These are phyloP conservation scores for Phialophora verrucosa DNA, from an alignment of 2,329 filamentous ascomycete species.

Conservation along the genomic window DNA sequence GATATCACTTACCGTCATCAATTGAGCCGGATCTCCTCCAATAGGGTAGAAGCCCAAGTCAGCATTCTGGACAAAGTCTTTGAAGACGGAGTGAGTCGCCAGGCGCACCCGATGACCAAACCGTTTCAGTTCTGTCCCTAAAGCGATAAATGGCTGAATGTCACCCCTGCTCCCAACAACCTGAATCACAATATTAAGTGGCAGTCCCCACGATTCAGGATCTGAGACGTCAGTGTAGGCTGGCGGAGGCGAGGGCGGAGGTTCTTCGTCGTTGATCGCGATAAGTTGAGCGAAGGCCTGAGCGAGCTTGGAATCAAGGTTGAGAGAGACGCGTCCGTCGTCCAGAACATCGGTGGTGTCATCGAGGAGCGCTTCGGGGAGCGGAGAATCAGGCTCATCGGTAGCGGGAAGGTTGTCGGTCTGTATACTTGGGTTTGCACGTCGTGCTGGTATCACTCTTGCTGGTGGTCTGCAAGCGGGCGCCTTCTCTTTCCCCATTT, in stretches of 20 bases:
- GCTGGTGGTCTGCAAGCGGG: background rate
- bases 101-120: slow-evolving; percentile 63
- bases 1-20: slow-evolving; percentile 50
- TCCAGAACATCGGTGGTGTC: slow-evolving; percentile 24
- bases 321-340: slow-evolving; percentile 39
- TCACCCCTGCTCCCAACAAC: slow-evolving; percentile 61
- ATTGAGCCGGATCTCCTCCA: slow-evolving; percentile 60
- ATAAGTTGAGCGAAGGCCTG: slow-evolving; percentile 32
- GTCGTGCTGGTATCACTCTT: background rate
- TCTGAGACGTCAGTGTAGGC: slow-evolving; percentile 26
- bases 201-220: slow-evolving; percentile 24
- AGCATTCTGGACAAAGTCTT: slow-evolving; percentile 59
- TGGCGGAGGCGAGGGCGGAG: slow-evolving; percentile 33
- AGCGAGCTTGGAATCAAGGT: slow-evolving; percentile 36
- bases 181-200: slow-evolving; percentile 62
- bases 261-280: slow-evolving; percentile 26
- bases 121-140: slow-evolving; percentile 58
- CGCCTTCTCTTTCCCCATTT: slow-evolving; percentile 9
- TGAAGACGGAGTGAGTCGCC: slow-evolving; percentile 62
- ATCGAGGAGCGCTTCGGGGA: slow-evolving; percentile 12
- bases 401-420: slow-evolving; percentile 1
- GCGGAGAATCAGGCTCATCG: slow-evolving; percentile 19
- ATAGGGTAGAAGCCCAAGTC: slow-evolving; percentile 64
- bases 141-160: slow-evolving; percentile 65
- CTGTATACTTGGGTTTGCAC: background rate